Evolutionary conservation across 352 stramenopile species (phyloP).

Genomic region (Pythium oligandrum): DNA sequence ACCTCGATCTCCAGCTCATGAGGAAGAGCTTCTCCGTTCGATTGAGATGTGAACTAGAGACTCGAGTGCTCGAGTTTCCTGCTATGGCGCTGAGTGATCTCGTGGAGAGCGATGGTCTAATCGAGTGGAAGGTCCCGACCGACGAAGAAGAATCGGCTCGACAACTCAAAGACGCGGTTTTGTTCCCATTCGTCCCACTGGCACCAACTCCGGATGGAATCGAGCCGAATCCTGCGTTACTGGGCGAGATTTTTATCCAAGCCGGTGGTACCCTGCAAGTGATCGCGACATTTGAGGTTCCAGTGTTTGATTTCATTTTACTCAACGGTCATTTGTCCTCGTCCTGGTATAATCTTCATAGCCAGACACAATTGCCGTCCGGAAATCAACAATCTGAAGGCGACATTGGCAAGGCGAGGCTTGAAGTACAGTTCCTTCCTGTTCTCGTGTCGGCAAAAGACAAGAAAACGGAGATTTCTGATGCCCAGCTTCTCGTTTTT

Average conservation of each 20-base stretch:
- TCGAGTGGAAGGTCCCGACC: no score
- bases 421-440: constrained; percentile 45
- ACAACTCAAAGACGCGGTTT: no score
- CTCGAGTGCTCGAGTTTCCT: no score
- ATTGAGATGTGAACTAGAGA: constrained; percentile 12
- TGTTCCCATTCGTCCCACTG: no score
- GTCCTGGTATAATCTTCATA: constrained; percentile 21
- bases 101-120: no score
- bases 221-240: not conserved
- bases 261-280: not conserved
- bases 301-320: constrained; percentile 45
- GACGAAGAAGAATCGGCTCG: no score
- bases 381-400: no score
- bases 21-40: not conserved
- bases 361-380: no score
- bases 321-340: constrained; percentile 32
- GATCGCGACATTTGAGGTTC: constrained; percentile 29
- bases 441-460: not conserved
- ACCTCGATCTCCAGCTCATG: constrained; percentile 14
- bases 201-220: no score
- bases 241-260: not conserved
- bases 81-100: no score
- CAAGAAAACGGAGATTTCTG: no score
- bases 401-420: constrained; percentile 19
- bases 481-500: not conserved